Percentiles rank a stretch among this genome's conserved stretches.
Conservation (phyloP, 176 grass and related monocot species). For the Bonia amplexicaulis region DNA sequence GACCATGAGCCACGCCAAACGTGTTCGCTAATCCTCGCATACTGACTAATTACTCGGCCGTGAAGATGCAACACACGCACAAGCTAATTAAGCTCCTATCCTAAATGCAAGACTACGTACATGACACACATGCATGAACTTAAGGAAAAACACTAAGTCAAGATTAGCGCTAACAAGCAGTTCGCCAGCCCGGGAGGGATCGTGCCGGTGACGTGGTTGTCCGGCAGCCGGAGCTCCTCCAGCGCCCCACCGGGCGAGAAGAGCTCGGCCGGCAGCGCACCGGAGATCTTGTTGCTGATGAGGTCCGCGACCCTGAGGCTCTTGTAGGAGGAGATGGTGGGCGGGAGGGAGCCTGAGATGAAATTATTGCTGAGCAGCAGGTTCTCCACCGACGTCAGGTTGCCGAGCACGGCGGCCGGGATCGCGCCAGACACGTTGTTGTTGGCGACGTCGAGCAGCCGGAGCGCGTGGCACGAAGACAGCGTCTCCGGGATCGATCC, state of each 20-base stretch:
- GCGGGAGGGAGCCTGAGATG: slow-evolving; percentile 67
- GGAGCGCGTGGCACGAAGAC: slow-evolving; percentile 55
- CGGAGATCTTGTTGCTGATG: slow-evolving; percentile 74
- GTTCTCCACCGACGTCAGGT: slow-evolving; percentile 58
- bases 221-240: slow-evolving; percentile 82
- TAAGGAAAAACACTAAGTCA: no score
- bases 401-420: slow-evolving; percentile 47
- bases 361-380: slow-evolving; percentile 85
- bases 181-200: slow-evolving; percentile 61
- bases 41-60: no score
- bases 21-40: no score
- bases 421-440: slow-evolving; percentile 69
- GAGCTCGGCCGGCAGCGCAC: slow-evolving; percentile 46
- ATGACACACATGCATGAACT: no score
- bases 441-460: slow-evolving; percentile 61
- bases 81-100: no score
- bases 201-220: slow-evolving; percentile 63
- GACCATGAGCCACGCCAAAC: no score
- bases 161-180: background rate
- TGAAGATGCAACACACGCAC: no score
- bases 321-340: slow-evolving; percentile 41
- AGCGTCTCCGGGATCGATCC: slow-evolving; percentile 63
- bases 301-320: slow-evolving; percentile 58
- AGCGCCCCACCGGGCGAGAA: slow-evolving; percentile 45
- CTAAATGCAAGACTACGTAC: no score